Percentiles rank a stretch among this genome's conserved stretches.
These are phyloP conservation scores for Wickerhamiella vanderwaltii DNA, from an alignment of 805 yeast species.

Conservation along the genomic window DNA sequence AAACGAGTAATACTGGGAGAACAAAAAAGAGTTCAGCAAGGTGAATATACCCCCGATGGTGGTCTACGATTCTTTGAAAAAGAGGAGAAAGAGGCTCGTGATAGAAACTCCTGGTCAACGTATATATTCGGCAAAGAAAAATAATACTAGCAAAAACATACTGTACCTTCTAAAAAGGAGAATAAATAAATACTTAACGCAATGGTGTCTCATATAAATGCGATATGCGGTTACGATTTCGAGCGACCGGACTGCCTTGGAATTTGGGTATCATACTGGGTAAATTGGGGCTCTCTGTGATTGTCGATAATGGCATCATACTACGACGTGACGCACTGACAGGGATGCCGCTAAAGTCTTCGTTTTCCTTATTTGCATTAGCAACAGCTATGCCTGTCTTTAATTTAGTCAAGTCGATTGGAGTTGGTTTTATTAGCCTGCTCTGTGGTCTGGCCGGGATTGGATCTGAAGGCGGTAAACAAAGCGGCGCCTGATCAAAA, in stretches of 20 bases:
- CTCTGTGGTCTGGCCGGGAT: constrained; percentile 3
- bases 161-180: background rate
- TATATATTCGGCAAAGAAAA: constrained; percentile 34
- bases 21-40: constrained; percentile 35
- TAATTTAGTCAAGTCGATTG: constrained; percentile 5
- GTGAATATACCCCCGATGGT: constrained; percentile 37
- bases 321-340: background rate
- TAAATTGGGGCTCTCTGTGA: constrained; percentile 1
- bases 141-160: constrained; percentile 14
- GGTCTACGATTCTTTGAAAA: constrained; percentile 34
- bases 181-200: background rate
- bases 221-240: background rate
- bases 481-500: constrained; percentile 3
- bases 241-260: constrained; percentile 1
- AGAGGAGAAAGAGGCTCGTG: constrained; percentile 32
- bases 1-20: constrained; percentile 31
- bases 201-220: constrained; percentile 5
- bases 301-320: constrained; percentile 1
- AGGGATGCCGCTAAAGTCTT: constrained; percentile 6
- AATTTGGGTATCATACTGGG: background rate
- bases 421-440: constrained; percentile 7
- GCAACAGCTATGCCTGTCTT: background rate
- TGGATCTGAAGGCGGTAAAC: background rate
- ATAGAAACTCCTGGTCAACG: constrained; percentile 32
- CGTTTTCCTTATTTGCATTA: constrained; percentile 1